Conservation (phyloP, 2,329 filamentous ascomycete genomes). For the Colletotrichum abscissum region DNA sequence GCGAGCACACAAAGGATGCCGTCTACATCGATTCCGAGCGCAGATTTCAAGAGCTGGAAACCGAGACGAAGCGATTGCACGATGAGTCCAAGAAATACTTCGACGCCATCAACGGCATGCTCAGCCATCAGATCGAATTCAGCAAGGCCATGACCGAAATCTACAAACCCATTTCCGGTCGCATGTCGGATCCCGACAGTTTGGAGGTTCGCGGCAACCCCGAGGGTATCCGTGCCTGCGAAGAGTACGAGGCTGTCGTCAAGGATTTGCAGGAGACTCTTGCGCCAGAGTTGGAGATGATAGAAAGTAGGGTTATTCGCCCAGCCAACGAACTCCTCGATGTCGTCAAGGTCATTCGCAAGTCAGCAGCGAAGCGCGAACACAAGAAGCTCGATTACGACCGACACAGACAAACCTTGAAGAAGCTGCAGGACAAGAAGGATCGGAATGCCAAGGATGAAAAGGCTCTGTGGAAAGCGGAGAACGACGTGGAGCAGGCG, state of each 20-base stretch:
- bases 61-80: constrained; percentile 95
- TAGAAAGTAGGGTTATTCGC: constrained; percentile 88
- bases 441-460: constrained; percentile 97
- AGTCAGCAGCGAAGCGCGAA: constrained; percentile 88
- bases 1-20: constrained; percentile 93
- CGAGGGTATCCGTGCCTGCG: constrained; percentile 93
- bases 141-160: constrained; percentile 95
- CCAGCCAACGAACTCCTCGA: constrained; percentile 94
- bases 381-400: constrained; percentile 99
- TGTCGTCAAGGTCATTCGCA: constrained; percentile 95
- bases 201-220: constrained; percentile 86
- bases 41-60: constrained; percentile 92
- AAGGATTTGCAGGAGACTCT: constrained; percentile 90
- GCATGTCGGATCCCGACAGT: constrained; percentile 91
- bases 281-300: constrained; percentile 95
- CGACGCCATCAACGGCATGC: constrained; percentile 97
- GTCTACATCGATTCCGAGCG: constrained; percentile 96
- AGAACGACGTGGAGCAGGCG: constrained; percentile 88
- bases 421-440: constrained; percentile 98
- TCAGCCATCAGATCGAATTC: constrained; percentile 97
- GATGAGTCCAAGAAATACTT: constrained; percentile 99
- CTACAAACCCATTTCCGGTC: constrained; percentile 97
- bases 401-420: constrained; percentile 82
- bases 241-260: constrained; percentile 94
- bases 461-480: constrained; percentile 95